Percentiles rank a stretch among this genome's conserved stretches.
phyloP scores from a whole-genome alignment of 306 rosid species.

The Vigna hirtella region DNA sequence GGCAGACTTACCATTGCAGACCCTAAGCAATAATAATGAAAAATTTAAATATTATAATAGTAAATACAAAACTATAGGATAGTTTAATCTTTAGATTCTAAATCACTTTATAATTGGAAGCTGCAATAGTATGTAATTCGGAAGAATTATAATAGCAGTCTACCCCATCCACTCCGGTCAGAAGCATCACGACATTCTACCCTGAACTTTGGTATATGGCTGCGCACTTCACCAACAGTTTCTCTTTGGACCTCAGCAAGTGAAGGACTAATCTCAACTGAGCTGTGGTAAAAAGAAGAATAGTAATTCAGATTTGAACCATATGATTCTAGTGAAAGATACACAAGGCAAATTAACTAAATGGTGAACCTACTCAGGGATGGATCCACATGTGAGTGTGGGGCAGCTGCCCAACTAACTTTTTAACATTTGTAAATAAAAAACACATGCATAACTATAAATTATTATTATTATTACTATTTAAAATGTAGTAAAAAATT shows the following conservation, averaged over 20 bases:
- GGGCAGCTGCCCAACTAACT: neutral
- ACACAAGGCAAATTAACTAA: conserved; percentile 10
- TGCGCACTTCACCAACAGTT: conserved; percentile 79
- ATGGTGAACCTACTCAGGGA: conserved; percentile 14
- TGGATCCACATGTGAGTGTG: neutral
- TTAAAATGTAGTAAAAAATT: neutral
- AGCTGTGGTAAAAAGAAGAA: conserved; percentile 62
- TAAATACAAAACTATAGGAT: neutral
- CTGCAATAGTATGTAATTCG: neutral
- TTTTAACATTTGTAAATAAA: neutral
- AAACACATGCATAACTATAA: neutral
- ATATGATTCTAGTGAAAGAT: neutral
- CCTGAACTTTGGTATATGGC: conserved; percentile 81
- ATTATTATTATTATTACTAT: neutral
- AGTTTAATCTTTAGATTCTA: conserved; percentile 10
- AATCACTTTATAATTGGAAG: conserved; percentile 4
- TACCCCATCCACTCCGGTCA: conserved; percentile 91
- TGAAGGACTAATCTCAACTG: conserved; percentile 94
- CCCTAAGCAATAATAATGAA: neutral
- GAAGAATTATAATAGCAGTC: conserved; percentile 33
- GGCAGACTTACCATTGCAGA: neutral
- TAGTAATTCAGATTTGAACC: conserved; percentile 19
- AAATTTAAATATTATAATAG: neutral
- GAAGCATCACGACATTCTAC: conserved; percentile 95
- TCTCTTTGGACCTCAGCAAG: conserved; percentile 87